phyloP scores from a whole-genome alignment of 2,329 filamentous ascomycete species.

The Talaromyces atroroseus region DNA sequence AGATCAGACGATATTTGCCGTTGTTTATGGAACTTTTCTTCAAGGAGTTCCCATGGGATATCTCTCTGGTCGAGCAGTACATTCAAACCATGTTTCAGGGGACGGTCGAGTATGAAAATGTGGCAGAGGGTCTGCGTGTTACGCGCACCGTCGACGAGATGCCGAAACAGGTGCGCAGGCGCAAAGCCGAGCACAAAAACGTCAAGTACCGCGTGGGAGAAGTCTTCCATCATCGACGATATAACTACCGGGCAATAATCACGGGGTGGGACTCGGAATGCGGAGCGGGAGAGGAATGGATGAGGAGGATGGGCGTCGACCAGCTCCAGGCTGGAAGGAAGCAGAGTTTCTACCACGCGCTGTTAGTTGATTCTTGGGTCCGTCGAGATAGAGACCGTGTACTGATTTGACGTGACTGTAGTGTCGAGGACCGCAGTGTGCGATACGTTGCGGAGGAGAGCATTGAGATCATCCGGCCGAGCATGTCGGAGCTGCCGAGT shows the following conservation, averaged over 20 bases:
- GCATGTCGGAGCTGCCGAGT: slow-evolving; percentile 47
- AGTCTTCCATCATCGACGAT: slow-evolving; percentile 76
- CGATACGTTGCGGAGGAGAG: slow-evolving; percentile 79
- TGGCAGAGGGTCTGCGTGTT: slow-evolving; percentile 50
- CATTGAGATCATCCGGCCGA: slow-evolving; percentile 56
- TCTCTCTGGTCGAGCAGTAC: slow-evolving; percentile 64
- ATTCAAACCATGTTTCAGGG: slow-evolving; percentile 57
- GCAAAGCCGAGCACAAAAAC: slow-evolving; percentile 30
- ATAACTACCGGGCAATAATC: slow-evolving; percentile 73
- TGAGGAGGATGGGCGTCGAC: slow-evolving; percentile 59
- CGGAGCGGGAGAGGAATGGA: slow-evolving; percentile 57
- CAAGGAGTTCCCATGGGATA: slow-evolving; percentile 64
- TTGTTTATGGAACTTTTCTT: slow-evolving; percentile 61
- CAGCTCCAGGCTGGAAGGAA: slow-evolving; percentile 53
- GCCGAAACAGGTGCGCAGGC: slow-evolving; percentile 43
- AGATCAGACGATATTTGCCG: slow-evolving; percentile 58
- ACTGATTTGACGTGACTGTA: slow-evolving; percentile 25
- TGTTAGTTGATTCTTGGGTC: slow-evolving; percentile 57
- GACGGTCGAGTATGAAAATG: slow-evolving; percentile 48
- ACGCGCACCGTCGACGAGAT: slow-evolving; percentile 54
- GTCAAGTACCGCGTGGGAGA: slow-evolving; percentile 71
- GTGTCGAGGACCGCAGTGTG: slow-evolving; percentile 61
- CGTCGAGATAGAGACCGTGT: background rate
- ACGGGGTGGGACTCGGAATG: slow-evolving; percentile 74
- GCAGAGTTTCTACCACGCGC: slow-evolving; percentile 77